Evolutionary conservation across 164 flowering plant species (phyloP).

Genomic region (Buxus sempervirens): DNA sequence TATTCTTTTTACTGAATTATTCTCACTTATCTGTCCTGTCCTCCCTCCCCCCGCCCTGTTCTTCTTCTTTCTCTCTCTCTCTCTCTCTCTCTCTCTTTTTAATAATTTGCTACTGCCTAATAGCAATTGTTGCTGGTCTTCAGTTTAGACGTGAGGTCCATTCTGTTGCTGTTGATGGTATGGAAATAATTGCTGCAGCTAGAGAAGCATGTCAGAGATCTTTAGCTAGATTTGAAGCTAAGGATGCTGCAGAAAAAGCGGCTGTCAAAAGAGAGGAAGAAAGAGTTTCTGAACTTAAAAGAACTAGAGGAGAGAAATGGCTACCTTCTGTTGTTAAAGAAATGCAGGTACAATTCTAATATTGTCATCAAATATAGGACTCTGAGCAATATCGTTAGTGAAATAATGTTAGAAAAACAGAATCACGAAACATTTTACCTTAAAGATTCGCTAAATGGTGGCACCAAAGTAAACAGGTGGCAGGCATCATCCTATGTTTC

Average conservation of each 20-base stretch:
- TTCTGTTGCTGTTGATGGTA: conserved; percentile 74
- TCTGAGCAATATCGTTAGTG: background rate
- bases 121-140: conserved; percentile 7
- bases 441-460: no score
- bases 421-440: no score
- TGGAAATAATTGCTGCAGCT: conserved; percentile 62
- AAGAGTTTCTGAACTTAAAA: conserved; percentile 76
- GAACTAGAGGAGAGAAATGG: conserved; percentile 91
- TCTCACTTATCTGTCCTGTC: background rate
- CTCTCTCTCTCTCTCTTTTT: background rate
- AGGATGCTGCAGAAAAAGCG: conserved; percentile 60
- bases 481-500: no score
- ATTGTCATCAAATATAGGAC: background rate
- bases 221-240: conserved; percentile 58
- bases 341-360: conserved; percentile 30
- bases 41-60: background rate
- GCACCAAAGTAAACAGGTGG: no score
- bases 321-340: conserved; percentile 74
- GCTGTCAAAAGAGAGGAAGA: conserved; percentile 83
- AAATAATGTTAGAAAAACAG: no score
- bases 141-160: conserved; percentile 60
- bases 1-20: background rate
- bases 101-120: background rate
- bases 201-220: conserved; percentile 47
- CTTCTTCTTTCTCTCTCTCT: background rate